Base-by-base conservation (phyloP, 768 basidiomycete genomes). In the Russula virescens region DNA sequence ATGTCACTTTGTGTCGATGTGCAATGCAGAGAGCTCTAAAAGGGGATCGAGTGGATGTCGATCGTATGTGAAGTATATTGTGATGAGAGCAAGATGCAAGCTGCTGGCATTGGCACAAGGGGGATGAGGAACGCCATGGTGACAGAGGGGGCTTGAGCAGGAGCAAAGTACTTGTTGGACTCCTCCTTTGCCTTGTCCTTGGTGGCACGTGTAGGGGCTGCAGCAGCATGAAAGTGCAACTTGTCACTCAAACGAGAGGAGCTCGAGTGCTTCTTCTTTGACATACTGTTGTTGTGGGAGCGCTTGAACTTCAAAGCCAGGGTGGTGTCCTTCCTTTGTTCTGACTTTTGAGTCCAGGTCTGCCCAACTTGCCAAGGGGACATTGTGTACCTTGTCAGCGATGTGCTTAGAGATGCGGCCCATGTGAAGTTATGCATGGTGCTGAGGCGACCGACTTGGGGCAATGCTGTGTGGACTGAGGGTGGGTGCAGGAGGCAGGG, bases 401-500 rank as follows among this genome's bases (percentile, higher is more conserved):
- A n/a, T n/a, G n/a, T n/a, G n/a, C 71, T 91, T 85, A 77, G 93
- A 92, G 48, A 92, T 80, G 3, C 87, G 83, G 13, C 79, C 80
- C 3, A 85, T 82, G 85, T 84, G 72, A 94, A 94, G 68, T 84
- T 89, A 40, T 91, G 78, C 0, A 86, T 88, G 0, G 83, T 81
- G 42, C 89, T 88, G 2, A 94, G 77, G 5, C n/a, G n/a, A n/a
- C 92, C 92, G 23, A 94, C 81, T 64, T 90, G 86, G 0, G 81
- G 73, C n/a, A 31, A 88, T 73, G 52, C 74, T 74, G n/a, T 81
- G 73, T 9, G 83, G 83, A 81, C 72, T 16, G 75, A 66, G 23
- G 80, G 78, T 1, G 81, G 50, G n/a, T n/a, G n/a, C n/a, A n/a
- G n/a, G n/a, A n/a, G n/a, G n/a, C n/a, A n/a, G n/a, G n/a, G n/a